phyloP scores from a whole-genome alignment of 306 rosid species.

The Dalbergia cochinchinensis region DNA sequence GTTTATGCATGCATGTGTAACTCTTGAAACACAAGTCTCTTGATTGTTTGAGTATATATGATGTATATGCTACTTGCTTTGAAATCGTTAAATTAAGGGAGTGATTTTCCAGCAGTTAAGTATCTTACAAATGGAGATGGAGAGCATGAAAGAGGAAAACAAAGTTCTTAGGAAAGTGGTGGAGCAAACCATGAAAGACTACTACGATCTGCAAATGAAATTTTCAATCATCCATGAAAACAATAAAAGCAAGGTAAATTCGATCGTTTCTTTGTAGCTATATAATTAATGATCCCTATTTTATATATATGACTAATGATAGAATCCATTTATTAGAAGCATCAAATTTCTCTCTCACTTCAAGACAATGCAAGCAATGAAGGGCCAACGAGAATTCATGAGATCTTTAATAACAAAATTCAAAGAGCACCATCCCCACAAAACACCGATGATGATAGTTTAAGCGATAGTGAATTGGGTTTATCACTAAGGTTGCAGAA shows the following conservation, averaged over 20 bases:
- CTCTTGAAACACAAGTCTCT: not conserved
- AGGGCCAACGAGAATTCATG: slow-evolving; percentile 46
- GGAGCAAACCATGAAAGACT: slow-evolving; percentile 85
- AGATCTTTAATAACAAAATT: slow-evolving; percentile 36
- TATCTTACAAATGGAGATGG: slow-evolving; percentile 77
- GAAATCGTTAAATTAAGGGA: slow-evolving; percentile 11
- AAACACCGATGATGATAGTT: slow-evolving; percentile 41
- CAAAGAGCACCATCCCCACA: slow-evolving; percentile 46
- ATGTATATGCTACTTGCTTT: not conserved
- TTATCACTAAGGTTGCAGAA: slow-evolving; percentile 74
- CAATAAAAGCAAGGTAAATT: slow-evolving; percentile 61
- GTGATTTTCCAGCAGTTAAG: slow-evolving; percentile 51
- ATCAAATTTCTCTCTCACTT: slow-evolving; percentile 61
- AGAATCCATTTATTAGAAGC: slow-evolving; percentile 59
- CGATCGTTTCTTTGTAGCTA: not conserved
- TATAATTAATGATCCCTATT: slow-evolving; percentile 15
- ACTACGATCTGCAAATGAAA: slow-evolving; percentile 79
- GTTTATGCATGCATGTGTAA: not conserved
- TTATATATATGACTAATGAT: not conserved
- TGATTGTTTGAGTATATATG: slow-evolving; percentile 2
- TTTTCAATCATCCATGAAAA: slow-evolving; percentile 66
- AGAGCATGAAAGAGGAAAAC: slow-evolving; percentile 88
- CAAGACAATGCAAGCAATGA: slow-evolving; percentile 48
- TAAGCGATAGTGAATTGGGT: slow-evolving; percentile 64
- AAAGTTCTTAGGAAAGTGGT: slow-evolving; percentile 72